Percentiles rank a stretch among this genome's conserved stretches.
Conservation (phyloP, 164 flowering plant genomes). For the Euptelea pleiosperma region DNA sequence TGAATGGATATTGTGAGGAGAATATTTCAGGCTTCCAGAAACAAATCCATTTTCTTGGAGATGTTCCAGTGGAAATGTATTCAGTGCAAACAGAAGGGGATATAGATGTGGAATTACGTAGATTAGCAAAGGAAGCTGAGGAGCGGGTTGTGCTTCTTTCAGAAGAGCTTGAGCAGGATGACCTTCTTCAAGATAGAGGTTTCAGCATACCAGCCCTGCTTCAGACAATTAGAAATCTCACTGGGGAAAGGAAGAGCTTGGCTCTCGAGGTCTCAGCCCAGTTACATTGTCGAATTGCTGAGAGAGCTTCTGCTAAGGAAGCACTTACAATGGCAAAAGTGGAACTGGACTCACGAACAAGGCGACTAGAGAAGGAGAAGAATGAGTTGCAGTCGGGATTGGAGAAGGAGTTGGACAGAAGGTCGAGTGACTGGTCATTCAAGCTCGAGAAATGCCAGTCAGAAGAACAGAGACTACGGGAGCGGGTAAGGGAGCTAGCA, state of each 20-base stretch:
- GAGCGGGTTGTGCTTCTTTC: conserved; percentile 52
- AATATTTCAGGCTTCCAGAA: conserved; percentile 22
- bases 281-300: conserved; percentile 51
- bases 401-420: conserved; percentile 86
- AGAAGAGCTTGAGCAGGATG: conserved; percentile 55
- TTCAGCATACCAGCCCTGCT: conserved; percentile 42
- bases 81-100: conserved; percentile 33
- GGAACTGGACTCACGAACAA: conserved; percentile 44
- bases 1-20: conserved; percentile 22
- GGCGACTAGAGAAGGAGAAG: conserved; percentile 74
- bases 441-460: conserved; percentile 73
- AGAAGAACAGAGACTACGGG: conserved; percentile 90
- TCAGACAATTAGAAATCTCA: conserved; percentile 44
- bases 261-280: conserved; percentile 63
- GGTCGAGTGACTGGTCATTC: conserved; percentile 80
- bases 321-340: conserved; percentile 41
- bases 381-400: conserved; percentile 59
- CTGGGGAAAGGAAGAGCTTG: conserved; percentile 55
- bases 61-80: conserved; percentile 15
- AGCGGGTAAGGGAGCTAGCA: conserved; percentile 88
- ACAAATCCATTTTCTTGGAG: conserved; percentile 17
- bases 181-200: conserved; percentile 33
- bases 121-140: conserved; percentile 58
- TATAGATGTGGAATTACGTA: conserved; percentile 41
- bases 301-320: conserved; percentile 51